Evolutionary conservation across 495 filamentous ascomycete genomes (phyloP).

Genomic region (Podospora fimiseda): DNA sequence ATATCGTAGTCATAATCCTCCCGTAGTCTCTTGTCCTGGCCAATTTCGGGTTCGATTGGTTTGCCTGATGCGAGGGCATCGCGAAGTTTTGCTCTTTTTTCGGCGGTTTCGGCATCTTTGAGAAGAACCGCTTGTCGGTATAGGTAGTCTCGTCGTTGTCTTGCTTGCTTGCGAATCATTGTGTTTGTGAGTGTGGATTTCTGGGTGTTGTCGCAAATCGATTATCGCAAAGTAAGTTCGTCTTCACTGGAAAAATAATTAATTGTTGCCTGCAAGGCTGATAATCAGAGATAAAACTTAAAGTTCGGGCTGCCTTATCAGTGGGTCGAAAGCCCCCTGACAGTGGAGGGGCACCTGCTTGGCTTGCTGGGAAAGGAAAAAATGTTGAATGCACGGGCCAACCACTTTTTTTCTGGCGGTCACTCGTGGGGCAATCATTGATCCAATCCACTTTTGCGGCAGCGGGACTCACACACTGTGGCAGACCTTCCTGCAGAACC

Average conservation of each 20-base stretch:
- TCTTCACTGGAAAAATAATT: neutral
- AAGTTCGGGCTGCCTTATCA: neutral
- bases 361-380: neutral
- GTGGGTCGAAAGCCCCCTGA: conserved; percentile 1
- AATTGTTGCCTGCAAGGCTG: conserved; percentile 10
- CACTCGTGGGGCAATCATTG: neutral
- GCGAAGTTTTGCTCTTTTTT: conserved; percentile 82
- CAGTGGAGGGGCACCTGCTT: neutral
- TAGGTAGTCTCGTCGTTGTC: conserved; percentile 89
- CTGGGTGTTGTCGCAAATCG: neutral
- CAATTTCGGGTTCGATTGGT: conserved; percentile 79
- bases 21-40: conserved; percentile 78
- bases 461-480: neutral
- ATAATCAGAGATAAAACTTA: conserved; percentile 1
- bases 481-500: neutral
- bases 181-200: conserved; percentile 21
- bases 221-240: neutral
- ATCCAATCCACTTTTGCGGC: neutral
- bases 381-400: neutral
- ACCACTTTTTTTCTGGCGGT: neutral
- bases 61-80: conserved; percentile 73
- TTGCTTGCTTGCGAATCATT: conserved; percentile 60
- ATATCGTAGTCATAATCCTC: conserved; percentile 94
- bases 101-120: conserved; percentile 83
- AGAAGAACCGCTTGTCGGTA: conserved; percentile 66